phyloP scores from a whole-genome alignment of 2,329 filamentous ascomycete species.

The Pestalotiopsis sp. region DNA sequence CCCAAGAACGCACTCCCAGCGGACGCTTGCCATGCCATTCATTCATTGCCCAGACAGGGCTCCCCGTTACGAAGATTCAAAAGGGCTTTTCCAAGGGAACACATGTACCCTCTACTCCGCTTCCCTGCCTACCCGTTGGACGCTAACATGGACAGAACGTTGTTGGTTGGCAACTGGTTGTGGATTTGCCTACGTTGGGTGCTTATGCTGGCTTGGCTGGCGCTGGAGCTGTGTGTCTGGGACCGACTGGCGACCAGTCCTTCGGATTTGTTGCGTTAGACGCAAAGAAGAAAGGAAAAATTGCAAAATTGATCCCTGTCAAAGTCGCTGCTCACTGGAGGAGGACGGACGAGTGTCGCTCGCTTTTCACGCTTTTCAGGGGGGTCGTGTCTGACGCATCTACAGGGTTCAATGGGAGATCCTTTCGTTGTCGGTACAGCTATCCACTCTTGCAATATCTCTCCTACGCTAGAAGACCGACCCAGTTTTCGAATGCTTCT shows the following conservation, averaged over 20 bases:
- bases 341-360: constrained; percentile 8
- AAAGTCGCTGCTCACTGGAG: background rate
- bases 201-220: background rate
- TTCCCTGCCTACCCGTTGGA: background rate
- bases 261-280: background rate
- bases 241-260: background rate
- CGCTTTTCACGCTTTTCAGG: background rate
- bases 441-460: constrained; percentile 31
- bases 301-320: background rate
- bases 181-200: background rate
- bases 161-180: background rate
- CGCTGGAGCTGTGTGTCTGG: background rate
- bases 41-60: background rate
- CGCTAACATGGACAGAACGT: background rate
- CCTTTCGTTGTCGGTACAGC: constrained; percentile 23
- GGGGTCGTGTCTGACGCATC: constrained; percentile 12
- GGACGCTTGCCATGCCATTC: background rate
- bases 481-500: constrained; percentile 34
- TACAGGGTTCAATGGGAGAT: constrained; percentile 29
- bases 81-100: background rate
- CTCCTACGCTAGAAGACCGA: constrained; percentile 31
- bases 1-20: background rate
- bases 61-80: background rate
- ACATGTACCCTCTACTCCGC: background rate
- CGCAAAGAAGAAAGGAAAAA: background rate